These are phyloP conservation scores for Rhizoclosmatium globosum DNA, from an alignment of 192 early-diverging fungal genomes.

Conservation along the genomic window DNA sequence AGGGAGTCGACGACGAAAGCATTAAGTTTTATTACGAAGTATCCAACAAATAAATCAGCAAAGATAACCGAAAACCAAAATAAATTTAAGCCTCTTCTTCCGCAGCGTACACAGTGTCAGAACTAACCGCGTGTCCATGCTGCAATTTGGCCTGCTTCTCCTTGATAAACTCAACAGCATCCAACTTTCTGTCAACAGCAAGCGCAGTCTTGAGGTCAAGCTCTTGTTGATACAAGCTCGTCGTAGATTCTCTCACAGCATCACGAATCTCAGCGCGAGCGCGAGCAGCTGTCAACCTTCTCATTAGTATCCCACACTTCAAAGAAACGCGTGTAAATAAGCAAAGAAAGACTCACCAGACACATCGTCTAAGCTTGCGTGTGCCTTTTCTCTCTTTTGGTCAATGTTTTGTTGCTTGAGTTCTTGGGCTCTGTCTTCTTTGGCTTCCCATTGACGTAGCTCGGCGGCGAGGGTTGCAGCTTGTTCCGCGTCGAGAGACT, in stretches of 20 bases:
- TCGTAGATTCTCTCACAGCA: background rate
- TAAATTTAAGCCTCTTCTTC: no score
- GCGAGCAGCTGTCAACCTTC: background rate
- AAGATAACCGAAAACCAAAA: no score
- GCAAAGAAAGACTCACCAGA: background rate
- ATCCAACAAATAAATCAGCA: no score
- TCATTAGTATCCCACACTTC: background rate
- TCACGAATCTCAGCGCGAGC: conserved; percentile 1
- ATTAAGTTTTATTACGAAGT: no score
- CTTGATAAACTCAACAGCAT: background rate
- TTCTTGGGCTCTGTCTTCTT: background rate
- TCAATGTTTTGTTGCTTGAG: conserved; percentile 2
- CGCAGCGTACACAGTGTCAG: no score
- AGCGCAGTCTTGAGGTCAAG: background rate
- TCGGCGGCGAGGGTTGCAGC: background rate
- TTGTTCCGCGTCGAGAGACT: background rate
- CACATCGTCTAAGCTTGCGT: conserved; percentile 9
- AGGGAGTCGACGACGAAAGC: no score
- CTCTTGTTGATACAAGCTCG: background rate
- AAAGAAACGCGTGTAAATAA: background rate
- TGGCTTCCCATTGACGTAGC: background rate
- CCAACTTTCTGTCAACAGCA: background rate
- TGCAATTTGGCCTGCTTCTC: conserved; percentile 2
- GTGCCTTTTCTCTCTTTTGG: conserved; percentile 8
- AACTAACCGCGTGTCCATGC: background rate